phyloP scores from a whole-genome alignment of 345 rosid genomes.

The Barbarea vulgaris region DNA sequence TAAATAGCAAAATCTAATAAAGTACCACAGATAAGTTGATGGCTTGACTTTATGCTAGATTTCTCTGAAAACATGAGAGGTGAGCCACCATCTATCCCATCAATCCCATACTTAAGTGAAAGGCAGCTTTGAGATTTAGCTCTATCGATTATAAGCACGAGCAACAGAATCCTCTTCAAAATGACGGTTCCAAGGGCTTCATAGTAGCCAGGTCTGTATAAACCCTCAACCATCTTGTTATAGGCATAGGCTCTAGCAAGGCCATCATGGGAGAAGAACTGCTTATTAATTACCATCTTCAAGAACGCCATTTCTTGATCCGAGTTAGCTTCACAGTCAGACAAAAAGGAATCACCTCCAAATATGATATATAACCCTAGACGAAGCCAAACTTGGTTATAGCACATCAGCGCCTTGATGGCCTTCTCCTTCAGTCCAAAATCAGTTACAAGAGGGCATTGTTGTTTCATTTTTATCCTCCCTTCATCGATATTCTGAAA shows the following conservation, averaged over 20 bases:
- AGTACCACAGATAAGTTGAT: slow-evolving; percentile 75
- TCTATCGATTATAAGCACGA: slow-evolving; percentile 78
- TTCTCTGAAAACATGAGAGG: slow-evolving; percentile 64
- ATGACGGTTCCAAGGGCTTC: slow-evolving; percentile 77
- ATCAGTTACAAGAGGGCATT: slow-evolving; percentile 92
- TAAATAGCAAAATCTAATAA: background rate
- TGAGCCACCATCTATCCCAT: slow-evolving; percentile 94
- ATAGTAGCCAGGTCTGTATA: slow-evolving; percentile 92
- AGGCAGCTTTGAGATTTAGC: slow-evolving; percentile 75
- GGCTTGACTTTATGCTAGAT: slow-evolving; percentile 76
- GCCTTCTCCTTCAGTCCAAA: slow-evolving; percentile 87
- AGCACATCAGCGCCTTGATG: slow-evolving; percentile 58
- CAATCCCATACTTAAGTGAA: slow-evolving; percentile 81
- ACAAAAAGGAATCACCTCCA: slow-evolving; percentile 84
- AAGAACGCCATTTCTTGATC: slow-evolving; percentile 66
- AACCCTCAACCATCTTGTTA: slow-evolving; percentile 92
- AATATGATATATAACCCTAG: slow-evolving; percentile 70
- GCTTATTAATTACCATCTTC: slow-evolving; percentile 81
- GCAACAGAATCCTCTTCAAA: slow-evolving; percentile 83
- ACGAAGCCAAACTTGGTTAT: slow-evolving; percentile 85
- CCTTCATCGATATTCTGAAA: slow-evolving; percentile 88
- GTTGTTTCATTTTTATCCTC: slow-evolving; percentile 80
- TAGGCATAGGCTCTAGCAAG: slow-evolving; percentile 79
- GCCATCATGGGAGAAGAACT: slow-evolving; percentile 69
- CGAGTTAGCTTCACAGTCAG: slow-evolving; percentile 49